Evolutionary conservation across 164 flowering plant species (phyloP).

Genomic region (Liriodendron chinense): DNA sequence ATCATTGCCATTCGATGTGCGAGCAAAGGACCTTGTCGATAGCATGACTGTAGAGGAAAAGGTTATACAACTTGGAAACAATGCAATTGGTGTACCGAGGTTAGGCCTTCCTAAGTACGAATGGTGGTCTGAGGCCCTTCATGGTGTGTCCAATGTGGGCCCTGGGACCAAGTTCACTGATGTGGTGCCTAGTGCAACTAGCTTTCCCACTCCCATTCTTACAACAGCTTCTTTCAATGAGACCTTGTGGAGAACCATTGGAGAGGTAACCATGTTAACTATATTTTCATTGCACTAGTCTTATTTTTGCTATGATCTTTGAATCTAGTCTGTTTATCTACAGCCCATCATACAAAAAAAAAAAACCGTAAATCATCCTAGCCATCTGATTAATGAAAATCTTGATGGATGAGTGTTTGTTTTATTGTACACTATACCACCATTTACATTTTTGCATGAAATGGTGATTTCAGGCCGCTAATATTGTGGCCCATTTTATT

Average conservation of each 20-base stretch:
- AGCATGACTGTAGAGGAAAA: constrained; percentile 20
- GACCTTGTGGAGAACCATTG: constrained; percentile 28
- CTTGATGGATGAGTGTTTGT: too few species aligned
- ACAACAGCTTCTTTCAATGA: constrained; percentile 32
- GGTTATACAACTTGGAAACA: constrained; percentile 12
- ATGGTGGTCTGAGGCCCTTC: constrained; percentile 41
- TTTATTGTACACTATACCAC: too few species aligned
- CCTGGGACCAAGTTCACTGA: constrained; percentile 12
- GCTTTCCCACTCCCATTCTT: constrained; percentile 29
- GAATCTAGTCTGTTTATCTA: too few species aligned
- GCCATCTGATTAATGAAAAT: too few species aligned
- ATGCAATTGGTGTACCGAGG: constrained; percentile 11
- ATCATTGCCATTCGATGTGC: not conserved
- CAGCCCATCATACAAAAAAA: too few species aligned
- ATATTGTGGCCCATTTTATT: too few species aligned
- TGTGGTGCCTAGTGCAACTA: constrained; percentile 28
- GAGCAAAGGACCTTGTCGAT: constrained; percentile 23
- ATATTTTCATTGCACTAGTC: too few species aligned
- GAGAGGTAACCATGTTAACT: constrained; percentile 5
- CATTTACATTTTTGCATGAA: too few species aligned
- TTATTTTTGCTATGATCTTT: too few species aligned
- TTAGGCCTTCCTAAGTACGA: constrained; percentile 19
- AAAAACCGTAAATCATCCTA: too few species aligned
- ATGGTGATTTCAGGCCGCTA: too few species aligned
- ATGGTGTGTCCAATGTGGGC: constrained; percentile 33